A percentile compares a stretch with the other conserved stretches of the same genome.
Conservation (phyloP, 164 flowering plant species). For the Akebia trifoliata region DNA sequence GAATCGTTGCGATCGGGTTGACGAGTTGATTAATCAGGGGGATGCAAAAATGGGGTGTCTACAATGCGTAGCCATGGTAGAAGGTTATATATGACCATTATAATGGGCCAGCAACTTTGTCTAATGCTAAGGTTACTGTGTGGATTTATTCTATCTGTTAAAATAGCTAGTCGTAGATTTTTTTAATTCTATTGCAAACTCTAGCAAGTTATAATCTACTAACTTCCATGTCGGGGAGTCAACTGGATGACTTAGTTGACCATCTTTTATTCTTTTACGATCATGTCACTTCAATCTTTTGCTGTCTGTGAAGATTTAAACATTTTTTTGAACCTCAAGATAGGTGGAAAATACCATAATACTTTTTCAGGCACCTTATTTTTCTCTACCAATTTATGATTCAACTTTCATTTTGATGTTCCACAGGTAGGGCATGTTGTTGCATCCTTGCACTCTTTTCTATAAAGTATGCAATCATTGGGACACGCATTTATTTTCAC, state of each 20-base stretch:
- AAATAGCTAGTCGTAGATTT: constrained; percentile 1
- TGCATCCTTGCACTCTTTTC: background rate
- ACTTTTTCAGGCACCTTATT: background rate
- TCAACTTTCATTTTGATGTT: too few species aligned
- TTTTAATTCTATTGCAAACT: constrained; percentile 3
- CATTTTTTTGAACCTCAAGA: too few species aligned
- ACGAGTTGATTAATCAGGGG: too few species aligned
- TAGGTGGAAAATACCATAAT: background rate
- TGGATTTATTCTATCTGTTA: constrained; percentile 1
- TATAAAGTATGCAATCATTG: background rate
- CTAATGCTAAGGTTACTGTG: background rate
- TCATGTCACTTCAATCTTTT: background rate
- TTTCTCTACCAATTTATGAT: background rate
- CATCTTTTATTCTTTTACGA: background rate
- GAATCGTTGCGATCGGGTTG: too few species aligned
- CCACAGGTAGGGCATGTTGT: background rate
- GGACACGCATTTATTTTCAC: constrained; percentile 4
- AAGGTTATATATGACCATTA: constrained; percentile 3
- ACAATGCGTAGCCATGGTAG: constrained; percentile 10
- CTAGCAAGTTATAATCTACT: background rate
- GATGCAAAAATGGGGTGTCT: too few species aligned
- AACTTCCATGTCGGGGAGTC: constrained; percentile 1
- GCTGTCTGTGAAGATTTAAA: background rate
- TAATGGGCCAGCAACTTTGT: background rate
- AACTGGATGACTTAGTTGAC: background rate